phyloP scores from a whole-genome alignment of 371 early-diverging fungal species.

The Mortierella sp. region DNA sequence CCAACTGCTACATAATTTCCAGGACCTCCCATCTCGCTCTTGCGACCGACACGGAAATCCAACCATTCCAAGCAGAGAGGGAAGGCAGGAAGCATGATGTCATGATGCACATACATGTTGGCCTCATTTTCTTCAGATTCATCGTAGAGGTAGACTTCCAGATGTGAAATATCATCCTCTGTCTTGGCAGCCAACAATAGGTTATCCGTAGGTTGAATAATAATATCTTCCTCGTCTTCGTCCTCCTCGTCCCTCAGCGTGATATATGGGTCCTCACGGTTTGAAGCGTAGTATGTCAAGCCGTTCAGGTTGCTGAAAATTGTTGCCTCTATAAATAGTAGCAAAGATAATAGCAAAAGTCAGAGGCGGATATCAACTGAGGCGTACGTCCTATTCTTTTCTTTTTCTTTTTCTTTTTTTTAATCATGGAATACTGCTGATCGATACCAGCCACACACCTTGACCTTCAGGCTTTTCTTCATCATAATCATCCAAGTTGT shows the following conservation, averaged over 20 bases:
- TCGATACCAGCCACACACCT: slow-evolving; percentile 23
- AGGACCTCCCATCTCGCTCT: slow-evolving; percentile 50
- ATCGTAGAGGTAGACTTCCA: slow-evolving; percentile 93
- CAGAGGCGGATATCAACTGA: not conserved
- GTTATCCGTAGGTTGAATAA: slow-evolving; percentile 85
- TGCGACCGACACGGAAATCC: slow-evolving; percentile 81
- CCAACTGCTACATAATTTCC: slow-evolving; percentile 95
- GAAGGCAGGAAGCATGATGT: slow-evolving; percentile 97
- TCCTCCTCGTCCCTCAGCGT: slow-evolving; percentile 75
- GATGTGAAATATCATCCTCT: slow-evolving; percentile 94
- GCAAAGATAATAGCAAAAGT: not conserved
- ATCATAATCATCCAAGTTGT: slow-evolving; percentile 84
- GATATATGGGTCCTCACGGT: slow-evolving; percentile 89
- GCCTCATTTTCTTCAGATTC: slow-evolving; percentile 73
- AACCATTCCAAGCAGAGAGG: slow-evolving; percentile 97
- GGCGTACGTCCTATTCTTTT: not conserved
- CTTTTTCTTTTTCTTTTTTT: not conserved
- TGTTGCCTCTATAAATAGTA: slow-evolving; percentile 40
- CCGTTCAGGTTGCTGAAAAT: slow-evolving; percentile 82
- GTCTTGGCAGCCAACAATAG: slow-evolving; percentile 92
- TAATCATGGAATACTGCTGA: not conserved
- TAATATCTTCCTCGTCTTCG: slow-evolving; percentile 85
- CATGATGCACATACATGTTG: slow-evolving; percentile 97
- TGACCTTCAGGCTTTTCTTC: slow-evolving; percentile 59
- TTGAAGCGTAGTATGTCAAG: slow-evolving; percentile 81